A percentile compares a stretch with the other conserved stretches of the same genome.
Conservation (phyloP, 208 protist species). For the Naegleria lovaniensis region DNA sequence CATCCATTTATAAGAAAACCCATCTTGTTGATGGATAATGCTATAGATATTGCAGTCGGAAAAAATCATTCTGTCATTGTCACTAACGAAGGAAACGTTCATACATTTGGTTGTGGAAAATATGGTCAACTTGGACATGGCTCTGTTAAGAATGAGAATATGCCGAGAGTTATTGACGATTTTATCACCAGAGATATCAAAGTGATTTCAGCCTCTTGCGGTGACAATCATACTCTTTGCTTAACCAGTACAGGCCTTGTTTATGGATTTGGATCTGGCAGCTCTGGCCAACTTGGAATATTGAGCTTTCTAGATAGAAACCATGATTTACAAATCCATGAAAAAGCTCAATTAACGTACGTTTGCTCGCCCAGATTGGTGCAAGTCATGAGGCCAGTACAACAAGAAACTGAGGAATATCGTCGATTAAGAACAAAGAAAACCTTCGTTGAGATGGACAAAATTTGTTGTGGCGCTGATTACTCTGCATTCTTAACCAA, state of each 20-base stretch:
- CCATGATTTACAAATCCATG: neutral
- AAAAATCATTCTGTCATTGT: neutral
- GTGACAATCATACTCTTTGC: neutral
- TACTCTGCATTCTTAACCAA: neutral
- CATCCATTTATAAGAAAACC: neutral
- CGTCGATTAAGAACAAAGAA: neutral
- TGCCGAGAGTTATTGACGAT: neutral
- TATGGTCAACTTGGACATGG: neutral
- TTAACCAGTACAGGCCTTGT: neutral
- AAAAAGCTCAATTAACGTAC: neutral
- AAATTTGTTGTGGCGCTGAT: neutral
- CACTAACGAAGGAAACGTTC: neutral
- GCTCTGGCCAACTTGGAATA: neutral
- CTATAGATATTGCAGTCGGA: neutral
- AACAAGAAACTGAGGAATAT: neutral
- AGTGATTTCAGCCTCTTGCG: neutral
- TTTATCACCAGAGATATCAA: neutral
- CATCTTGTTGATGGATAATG: neutral
- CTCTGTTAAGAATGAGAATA: neutral
- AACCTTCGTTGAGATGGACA: neutral
- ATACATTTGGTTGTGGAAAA: neutral
- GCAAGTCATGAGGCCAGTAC: neutral
- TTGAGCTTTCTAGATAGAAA: neutral
- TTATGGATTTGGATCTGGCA: neutral
- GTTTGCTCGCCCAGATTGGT: neutral